Percentiles rank a stretch among this genome's conserved stretches.
Evolutionary conservation across 2,329 filamentous ascomycete species (phyloP).

Genomic region (Podosphaera fusca): DNA sequence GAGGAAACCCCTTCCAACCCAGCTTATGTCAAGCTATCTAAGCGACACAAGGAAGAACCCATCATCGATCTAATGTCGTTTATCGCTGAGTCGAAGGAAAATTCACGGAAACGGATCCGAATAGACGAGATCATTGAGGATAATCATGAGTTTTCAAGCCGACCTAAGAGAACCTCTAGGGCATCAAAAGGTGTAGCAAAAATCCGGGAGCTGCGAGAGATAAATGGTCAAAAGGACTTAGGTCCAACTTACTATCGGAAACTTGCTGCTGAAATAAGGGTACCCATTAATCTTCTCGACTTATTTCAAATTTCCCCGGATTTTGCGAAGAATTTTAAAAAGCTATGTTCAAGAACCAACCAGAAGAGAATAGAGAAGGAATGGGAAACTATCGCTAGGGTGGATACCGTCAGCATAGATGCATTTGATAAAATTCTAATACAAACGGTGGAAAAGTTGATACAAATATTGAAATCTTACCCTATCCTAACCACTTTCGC

Average conservation of each 20-base stretch:
- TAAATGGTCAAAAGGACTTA: not conserved
- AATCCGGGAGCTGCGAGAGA: not conserved
- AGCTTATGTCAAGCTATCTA: too few relatives aligned
- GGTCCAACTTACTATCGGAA: not conserved
- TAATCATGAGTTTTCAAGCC: not conserved
- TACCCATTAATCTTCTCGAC: not conserved
- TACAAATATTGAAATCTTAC: not conserved
- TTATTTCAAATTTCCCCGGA: slow-evolving; percentile 1
- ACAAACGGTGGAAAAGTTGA: not conserved
- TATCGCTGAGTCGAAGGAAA: not conserved
- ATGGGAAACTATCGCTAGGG: not conserved
- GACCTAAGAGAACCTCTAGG: not conserved
- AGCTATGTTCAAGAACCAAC: not conserved
- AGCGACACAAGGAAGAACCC: not conserved
- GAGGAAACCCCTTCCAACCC: too few relatives aligned
- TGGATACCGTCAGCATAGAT: not conserved
- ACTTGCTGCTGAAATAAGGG: not conserved
- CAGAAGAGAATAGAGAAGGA: not conserved
- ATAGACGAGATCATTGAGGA: not conserved
- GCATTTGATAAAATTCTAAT: too few relatives aligned
- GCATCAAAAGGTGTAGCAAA: not conserved
- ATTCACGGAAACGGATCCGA: not conserved
- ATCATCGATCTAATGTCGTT: not conserved
- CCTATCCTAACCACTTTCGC: too few relatives aligned
- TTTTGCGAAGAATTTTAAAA: not conserved